Evolutionary conservation across 352 stramenopile species (phyloP).

Genomic region (Globisporangium yorkense): DNA sequence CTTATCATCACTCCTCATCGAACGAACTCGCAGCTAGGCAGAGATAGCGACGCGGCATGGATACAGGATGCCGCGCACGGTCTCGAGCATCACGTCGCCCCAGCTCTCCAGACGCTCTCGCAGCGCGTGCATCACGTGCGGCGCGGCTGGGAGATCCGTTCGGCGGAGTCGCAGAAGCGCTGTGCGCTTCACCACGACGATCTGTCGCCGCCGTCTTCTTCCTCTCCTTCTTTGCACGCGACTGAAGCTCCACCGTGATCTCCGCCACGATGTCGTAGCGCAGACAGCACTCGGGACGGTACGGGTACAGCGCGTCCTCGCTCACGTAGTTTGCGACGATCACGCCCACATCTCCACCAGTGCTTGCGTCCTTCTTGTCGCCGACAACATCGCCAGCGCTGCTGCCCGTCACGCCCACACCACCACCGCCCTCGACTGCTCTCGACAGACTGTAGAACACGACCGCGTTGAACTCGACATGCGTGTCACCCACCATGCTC

Average conservation of each 20-base stretch:
- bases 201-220: not conserved
- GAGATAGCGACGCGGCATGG: too few species aligned
- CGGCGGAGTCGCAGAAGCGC: not conserved
- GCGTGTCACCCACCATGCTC: not conserved
- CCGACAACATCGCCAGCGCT: too few species aligned
- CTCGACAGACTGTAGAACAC: slow-evolving; percentile 1
- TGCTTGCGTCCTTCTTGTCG: too few species aligned
- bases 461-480: not conserved
- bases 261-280: not conserved
- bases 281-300: not conserved
- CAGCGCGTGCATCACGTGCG: not conserved
- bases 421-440: not conserved
- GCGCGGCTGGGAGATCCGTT: not conserved
- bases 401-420: too few species aligned
- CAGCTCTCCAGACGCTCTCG: not conserved
- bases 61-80: not conserved
- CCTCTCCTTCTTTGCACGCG: not conserved
- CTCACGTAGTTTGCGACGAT: not conserved
- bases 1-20: too few species aligned
- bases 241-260: not conserved
- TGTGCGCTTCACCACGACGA: not conserved
- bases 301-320: not conserved
- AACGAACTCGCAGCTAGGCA: too few species aligned
- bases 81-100: not conserved
- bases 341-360: not conserved